Base-by-base conservation (phyloP, 495 filamentous ascomycete genomes). In the Penicillium herquei region DNA sequence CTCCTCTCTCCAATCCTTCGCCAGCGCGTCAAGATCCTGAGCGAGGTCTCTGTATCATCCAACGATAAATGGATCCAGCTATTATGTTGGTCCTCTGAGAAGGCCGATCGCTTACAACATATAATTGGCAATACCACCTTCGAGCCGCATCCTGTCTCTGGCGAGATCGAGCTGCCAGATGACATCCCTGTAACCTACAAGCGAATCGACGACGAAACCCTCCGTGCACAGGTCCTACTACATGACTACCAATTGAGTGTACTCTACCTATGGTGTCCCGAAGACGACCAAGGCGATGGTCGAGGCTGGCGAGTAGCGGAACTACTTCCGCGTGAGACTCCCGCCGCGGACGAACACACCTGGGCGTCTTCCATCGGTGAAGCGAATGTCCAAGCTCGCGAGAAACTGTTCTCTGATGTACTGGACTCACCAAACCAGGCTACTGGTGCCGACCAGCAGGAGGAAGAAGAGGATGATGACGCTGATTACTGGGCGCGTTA, bases 401-500 rank as follows among this genome's bases (percentile, higher is more conserved):
- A 75, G 11, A 67, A 69, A 3, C 52, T 76, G 16, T 59, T 75
- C 48, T 63, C 71, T 17, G 78, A 79, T 52, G 74, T 70, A 2
- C 55, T 74, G 53, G 64, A 65, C 21, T 57, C 57, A 2, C 59
- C 70, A 11, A 39, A 49, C 59, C 52, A 33, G 59, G 65, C 50
- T 71, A 70, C 52, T 75, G 42, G 79, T 26, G 21, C 80, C 0
- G 56, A 13, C 21, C 17, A 41, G 35, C 49, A 77, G 45, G 79
- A 81, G 0, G 87, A 90, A 13, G 90, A 95, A 32, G 91, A 96
- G 52, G 92, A 90, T 14, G 90, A 95, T 31, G 92, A 96, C 55
- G 92, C 92, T 57, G 89, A 85, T 61, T 98, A 98, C 70, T 98
- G 94, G 94, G 90, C 86, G 31, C 86, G 87, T 57, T 98, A 98